phyloP scores from a whole-genome alignment of 805 yeast genomes.

The Candida ponderosae region DNA sequence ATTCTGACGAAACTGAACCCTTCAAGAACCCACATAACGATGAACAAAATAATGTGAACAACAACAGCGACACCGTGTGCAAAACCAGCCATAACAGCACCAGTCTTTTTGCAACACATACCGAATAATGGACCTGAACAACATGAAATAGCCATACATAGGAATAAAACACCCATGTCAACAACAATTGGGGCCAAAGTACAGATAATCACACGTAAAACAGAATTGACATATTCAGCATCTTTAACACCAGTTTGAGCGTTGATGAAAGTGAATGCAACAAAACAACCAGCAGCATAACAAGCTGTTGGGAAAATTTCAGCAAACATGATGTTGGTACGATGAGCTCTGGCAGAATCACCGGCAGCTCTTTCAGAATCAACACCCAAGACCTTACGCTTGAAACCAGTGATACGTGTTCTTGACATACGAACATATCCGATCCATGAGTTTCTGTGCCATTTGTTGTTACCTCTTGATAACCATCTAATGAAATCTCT shows the following conservation, averaged over 20 bases:
- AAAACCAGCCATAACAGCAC: constrained; percentile 88
- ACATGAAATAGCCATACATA: constrained; percentile 80
- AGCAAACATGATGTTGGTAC: constrained; percentile 62
- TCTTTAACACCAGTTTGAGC: constrained; percentile 77
- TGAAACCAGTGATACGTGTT: constrained; percentile 82
- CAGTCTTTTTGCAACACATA: constrained; percentile 93
- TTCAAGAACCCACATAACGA: constrained; percentile 95
- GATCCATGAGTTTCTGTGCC: constrained; percentile 87
- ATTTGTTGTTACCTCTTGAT: constrained; percentile 83
- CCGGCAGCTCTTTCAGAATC: constrained; percentile 78
- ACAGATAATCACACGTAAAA: constrained; percentile 67
- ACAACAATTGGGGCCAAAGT: constrained; percentile 87
- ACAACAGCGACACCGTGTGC: constrained; percentile 95
- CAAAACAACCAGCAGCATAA: constrained; percentile 72
- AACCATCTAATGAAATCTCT: constrained; percentile 88
- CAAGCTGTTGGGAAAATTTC: constrained; percentile 65
- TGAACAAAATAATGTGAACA: constrained; percentile 79
- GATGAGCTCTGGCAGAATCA: constrained; percentile 77
- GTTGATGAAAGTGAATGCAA: constrained; percentile 74
- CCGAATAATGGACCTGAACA: constrained; percentile 96
- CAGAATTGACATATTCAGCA: constrained; percentile 53
- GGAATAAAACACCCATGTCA: constrained; percentile 76
- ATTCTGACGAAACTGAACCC: constrained; percentile 85
- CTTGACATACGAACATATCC: constrained; percentile 77
- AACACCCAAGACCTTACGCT: constrained; percentile 64